Conservation (phyloP, 148 eudicot species). For the Nepenthes gracilis region DNA sequence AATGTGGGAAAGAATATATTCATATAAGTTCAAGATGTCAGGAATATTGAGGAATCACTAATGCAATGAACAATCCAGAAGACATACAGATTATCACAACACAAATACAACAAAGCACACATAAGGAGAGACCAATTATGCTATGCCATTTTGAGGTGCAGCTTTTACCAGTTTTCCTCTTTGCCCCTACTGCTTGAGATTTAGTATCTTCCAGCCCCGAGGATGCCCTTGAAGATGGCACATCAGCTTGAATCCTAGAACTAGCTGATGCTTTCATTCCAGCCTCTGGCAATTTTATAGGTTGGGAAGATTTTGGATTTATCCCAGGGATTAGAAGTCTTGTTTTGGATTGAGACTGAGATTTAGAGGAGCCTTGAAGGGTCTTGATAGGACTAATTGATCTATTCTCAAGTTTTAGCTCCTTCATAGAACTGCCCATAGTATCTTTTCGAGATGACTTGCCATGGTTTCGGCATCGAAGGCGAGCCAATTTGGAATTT, state of each 20-base stretch:
- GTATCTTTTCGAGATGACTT: conserved; percentile 14
- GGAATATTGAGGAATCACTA: not conserved
- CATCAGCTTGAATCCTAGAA: conserved; percentile 17
- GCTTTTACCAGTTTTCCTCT: conserved; percentile 68
- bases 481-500: conserved; percentile 48
- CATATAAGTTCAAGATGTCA: conserved; percentile 3
- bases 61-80: not conserved
- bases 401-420: conserved; percentile 26
- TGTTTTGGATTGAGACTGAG: conserved; percentile 36
- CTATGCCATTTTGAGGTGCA: conserved; percentile 3
- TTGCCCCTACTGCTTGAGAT: conserved; percentile 35
- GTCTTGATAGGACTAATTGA: conserved; percentile 35
- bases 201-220: conserved; percentile 27
- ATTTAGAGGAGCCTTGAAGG: conserved; percentile 21
- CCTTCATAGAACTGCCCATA: conserved; percentile 17
- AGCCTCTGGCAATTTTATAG: conserved; percentile 21
- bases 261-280: conserved; percentile 17
- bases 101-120: not conserved
- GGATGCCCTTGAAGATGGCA: conserved; percentile 16
- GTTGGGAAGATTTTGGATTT: conserved; percentile 26
- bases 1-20: conserved; percentile 4
- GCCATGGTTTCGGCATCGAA: conserved; percentile 31
- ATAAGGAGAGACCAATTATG: too few species aligned
- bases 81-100: not conserved
- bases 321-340: conserved; percentile 46